phyloP scores from a whole-genome alignment of 2,329 filamentous ascomycete genomes.

The Colletotrichum zoysiae region DNA sequence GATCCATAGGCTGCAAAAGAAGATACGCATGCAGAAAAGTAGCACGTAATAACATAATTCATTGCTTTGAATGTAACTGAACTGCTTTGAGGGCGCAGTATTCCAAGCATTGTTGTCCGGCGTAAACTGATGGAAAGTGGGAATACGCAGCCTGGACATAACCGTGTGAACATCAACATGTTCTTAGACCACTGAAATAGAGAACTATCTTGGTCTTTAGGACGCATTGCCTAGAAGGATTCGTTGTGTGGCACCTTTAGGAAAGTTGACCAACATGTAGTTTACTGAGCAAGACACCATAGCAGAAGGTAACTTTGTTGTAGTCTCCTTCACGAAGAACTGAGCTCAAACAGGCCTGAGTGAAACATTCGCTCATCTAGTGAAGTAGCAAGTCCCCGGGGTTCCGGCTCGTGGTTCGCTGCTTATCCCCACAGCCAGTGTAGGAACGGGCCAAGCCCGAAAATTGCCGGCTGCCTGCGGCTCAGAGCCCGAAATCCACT shows the following conservation, averaged over 20 bases:
- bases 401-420: neutral
- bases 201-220: neutral
- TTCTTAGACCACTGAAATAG: neutral
- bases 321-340: neutral
- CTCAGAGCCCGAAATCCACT: neutral
- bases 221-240: neutral
- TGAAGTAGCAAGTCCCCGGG: neutral
- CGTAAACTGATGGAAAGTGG: slow-evolving; percentile 25
- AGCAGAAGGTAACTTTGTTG: neutral
- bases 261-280: neutral
- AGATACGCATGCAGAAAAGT: slow-evolving; percentile 6
- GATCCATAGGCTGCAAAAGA: neutral
- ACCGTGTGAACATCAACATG: neutral
- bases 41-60: slow-evolving; percentile 2
- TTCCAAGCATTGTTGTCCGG: slow-evolving; percentile 25
- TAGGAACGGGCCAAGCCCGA: neutral
- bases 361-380: neutral
- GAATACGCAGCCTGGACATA: neutral
- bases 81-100: slow-evolving; percentile 29
- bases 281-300: neutral
- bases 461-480: neutral
- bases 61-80: slow-evolving; percentile 15
- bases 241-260: neutral
- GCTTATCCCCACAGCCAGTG: neutral
- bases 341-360: neutral